phyloP scores from a whole-genome alignment of 176 grass and related monocot species.

The Raddia distichophylla region DNA sequence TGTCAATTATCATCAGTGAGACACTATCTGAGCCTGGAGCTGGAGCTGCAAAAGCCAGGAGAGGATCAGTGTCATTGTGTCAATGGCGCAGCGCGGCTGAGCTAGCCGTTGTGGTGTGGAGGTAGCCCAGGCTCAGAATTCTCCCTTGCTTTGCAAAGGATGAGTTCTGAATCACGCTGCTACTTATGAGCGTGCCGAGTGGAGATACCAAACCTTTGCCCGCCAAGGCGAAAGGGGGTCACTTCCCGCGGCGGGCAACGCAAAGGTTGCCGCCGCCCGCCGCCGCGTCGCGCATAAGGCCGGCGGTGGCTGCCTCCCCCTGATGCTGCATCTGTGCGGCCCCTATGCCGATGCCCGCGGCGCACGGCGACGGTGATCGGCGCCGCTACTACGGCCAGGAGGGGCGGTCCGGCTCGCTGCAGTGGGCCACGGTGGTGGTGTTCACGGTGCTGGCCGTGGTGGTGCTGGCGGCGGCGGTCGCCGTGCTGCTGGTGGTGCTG shows the following conservation, averaged over 20 bases:
- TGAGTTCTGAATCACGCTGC: not conserved
- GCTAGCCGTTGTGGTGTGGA: not conserved
- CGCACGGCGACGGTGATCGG: not conserved
- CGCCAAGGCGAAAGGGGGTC: not conserved
- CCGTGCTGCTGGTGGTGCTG: constrained; percentile 49
- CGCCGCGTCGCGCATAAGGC: constrained; percentile 10
- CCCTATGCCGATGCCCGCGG: not conserved
- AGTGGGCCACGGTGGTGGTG: constrained; percentile 51
- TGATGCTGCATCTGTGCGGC: constrained; percentile 9
- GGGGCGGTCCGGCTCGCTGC: not conserved
- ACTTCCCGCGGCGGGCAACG: constrained; percentile 15
- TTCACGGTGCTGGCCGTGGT: constrained; percentile 55
- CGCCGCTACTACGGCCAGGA: no score
- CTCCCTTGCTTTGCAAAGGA: constrained; percentile 48
- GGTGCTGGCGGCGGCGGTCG: constrained; percentile 45
- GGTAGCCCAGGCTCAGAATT: constrained; percentile 31
- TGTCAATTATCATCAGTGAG: constrained; percentile 28
- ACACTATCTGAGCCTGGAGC: not conserved
- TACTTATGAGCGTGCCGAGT: constrained; percentile 17
- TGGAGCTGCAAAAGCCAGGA: not conserved
- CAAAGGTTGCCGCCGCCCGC: not conserved
- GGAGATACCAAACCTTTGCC: constrained; percentile 51
- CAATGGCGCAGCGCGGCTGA: not conserved
- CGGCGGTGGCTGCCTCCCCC: not conserved
- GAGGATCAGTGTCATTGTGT: not conserved